Base-by-base conservation (phyloP, 1,139 yeast genomes). In the Saccharomyces hybrid region DNA sequence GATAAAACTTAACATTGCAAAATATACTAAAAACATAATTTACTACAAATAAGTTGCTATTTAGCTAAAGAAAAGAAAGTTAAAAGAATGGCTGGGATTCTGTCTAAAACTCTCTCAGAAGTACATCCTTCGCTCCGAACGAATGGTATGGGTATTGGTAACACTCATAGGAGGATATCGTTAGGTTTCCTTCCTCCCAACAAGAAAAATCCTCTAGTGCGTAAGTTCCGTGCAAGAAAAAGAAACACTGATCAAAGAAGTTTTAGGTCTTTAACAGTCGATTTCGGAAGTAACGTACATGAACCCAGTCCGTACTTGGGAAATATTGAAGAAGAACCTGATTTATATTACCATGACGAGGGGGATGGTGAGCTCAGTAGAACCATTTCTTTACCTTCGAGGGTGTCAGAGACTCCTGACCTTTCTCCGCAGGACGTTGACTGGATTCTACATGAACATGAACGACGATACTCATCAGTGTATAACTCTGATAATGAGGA, bases 371-470 rank as follows among this genome's bases (percentile, higher is more conserved):
- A 69, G 42, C 54, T 73, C 26, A 71, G 75, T 53, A 61, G 76
- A 53, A 71, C 75, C 0, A 69, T 70, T 0, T 84, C 90, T 0
- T 67, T 85, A 44, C 91, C 91, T 0, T 83, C 88, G 0, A 78
- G 85, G 1, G 72, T 83, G 4, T 77, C 78, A 41, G 77, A 76
- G 2, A 77, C 77, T 13, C 73, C 76, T 2, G 79, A 78, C 41
- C 51, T 58, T n/a, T 57, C 79, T 73, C 57, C 85, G 9, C 29
- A 47, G 73, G 68, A 83, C 53, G 65, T 80, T 48, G 79, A 82
- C 49, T 84, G 91, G 90, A 70, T 85, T 32, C 69, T 83, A 44
- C 86, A 83, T 62, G 90, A 85, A 62, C 85, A 83, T 59, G 86
- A 82, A 56, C 69, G 89, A 54, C 72, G 86, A 51, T 78, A 78